phyloP scores from a whole-genome alignment of 2,329 filamentous ascomycete species.

The Claviceps maximensis region DNA sequence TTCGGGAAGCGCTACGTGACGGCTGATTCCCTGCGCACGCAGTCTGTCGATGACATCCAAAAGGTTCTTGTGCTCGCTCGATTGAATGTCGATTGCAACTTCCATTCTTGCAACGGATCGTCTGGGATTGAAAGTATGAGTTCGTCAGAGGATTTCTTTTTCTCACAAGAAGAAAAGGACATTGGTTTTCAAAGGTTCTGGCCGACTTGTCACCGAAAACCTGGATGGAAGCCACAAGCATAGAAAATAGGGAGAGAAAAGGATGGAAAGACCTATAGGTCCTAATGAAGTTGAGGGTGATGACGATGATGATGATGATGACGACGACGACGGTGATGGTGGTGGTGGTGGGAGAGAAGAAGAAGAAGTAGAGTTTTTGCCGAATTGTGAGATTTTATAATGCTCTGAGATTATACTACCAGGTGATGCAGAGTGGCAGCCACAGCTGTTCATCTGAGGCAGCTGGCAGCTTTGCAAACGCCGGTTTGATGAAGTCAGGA shows the following conservation, averaged over 20 bases:
- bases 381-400: background rate
- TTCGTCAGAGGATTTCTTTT: background rate
- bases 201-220: background rate
- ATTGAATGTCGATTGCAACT: slow-evolving; percentile 1
- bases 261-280: too few species aligned
- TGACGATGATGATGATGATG: background rate
- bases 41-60: slow-evolving; percentile 8
- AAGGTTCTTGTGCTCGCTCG: slow-evolving; percentile 5
- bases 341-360: background rate
- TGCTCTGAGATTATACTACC: background rate
- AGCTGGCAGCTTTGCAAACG: background rate
- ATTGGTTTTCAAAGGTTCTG: background rate
- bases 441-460: background rate
- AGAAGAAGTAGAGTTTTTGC: background rate
- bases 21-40: slow-evolving; percentile 4
- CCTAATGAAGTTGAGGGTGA: background rate
- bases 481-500: too few species aligned
- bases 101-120: too few species aligned
- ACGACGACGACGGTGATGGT: background rate
- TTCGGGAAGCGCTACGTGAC: slow-evolving; percentile 26
- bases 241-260: too few species aligned
- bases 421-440: background rate
- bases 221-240: background rate
- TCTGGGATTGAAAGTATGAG: background rate
- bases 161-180: too few species aligned